Evolutionary conservation across 352 stramenopile genomes (phyloP).

Genomic region (Phytophthora macrochlamydospora): DNA sequence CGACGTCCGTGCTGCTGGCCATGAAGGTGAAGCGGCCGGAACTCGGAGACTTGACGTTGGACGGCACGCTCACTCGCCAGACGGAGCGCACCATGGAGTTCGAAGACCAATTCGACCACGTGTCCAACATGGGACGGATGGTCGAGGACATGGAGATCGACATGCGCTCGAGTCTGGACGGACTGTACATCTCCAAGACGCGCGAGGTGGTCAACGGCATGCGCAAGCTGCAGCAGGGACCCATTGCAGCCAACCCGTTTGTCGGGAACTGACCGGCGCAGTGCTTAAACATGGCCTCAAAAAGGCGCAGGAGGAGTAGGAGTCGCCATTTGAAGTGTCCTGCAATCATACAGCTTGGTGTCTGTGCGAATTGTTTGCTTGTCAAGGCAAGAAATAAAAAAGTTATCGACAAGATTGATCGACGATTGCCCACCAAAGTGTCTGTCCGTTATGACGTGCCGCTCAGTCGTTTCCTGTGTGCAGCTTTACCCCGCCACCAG

Average conservation of each 20-base stretch:
- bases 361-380: background rate
- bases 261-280: slow-evolving; percentile 76
- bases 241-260: slow-evolving; percentile 61
- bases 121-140: slow-evolving; percentile 95
- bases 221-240: slow-evolving; percentile 80
- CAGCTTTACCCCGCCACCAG: no score
- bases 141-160: slow-evolving; percentile 97
- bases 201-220: slow-evolving; percentile 94
- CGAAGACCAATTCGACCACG: slow-evolving; percentile 82
- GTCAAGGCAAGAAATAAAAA: background rate
- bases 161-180: slow-evolving; percentile 92
- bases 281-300: slow-evolving; percentile 80
- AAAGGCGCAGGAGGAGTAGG: slow-evolving; percentile 32
- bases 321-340: slow-evolving; percentile 3
- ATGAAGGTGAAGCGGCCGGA: slow-evolving; percentile 90
- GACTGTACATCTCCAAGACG: slow-evolving; percentile 96
- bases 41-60: slow-evolving; percentile 86
- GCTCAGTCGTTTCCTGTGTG: no score
- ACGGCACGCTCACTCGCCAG: slow-evolving; percentile 90
- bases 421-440: no score
- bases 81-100: slow-evolving; percentile 80
- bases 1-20: slow-evolving; percentile 91
- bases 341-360: background rate
- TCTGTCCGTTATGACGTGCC: no score
- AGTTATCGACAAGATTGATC: background rate